Conservation (phyloP, 2,329 filamentous ascomycete genomes). For the Ramularia endophylla region DNA sequence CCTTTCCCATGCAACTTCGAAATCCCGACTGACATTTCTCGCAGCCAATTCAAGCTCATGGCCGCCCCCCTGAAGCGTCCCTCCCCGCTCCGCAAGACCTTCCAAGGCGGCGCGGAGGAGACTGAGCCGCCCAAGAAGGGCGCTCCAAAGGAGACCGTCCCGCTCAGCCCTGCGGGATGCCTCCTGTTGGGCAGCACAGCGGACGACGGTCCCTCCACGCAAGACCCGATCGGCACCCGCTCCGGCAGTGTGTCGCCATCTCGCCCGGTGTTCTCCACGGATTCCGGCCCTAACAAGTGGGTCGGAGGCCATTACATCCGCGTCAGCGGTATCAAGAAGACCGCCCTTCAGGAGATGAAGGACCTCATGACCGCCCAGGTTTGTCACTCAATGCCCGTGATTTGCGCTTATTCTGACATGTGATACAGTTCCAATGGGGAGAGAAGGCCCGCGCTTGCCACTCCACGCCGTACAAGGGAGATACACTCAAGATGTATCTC, state of each 20-base stretch:
- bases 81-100: too few species aligned
- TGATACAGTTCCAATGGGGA: constrained; percentile 15
- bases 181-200: constrained; percentile 15
- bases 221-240: constrained; percentile 17
- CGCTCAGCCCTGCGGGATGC: constrained; percentile 5
- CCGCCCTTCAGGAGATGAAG: constrained; percentile 1
- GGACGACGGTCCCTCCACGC: constrained; percentile 7
- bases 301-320: constrained; percentile 21
- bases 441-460: constrained; percentile 12
- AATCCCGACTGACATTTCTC: too few species aligned
- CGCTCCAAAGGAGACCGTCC: too few species aligned
- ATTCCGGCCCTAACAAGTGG: constrained; percentile 15
- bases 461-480: neutral
- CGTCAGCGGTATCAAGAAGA: constrained; percentile 7
- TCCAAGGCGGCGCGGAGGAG: too few species aligned
- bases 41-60: too few species aligned
- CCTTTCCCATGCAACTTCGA: too few species aligned
- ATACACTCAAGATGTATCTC: constrained; percentile 16
- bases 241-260: constrained; percentile 2
- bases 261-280: constrained; percentile 21
- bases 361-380: constrained; percentile 13
- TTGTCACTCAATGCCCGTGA: constrained; percentile 6
- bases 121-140: too few species aligned
- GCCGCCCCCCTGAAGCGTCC: too few species aligned
- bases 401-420: neutral